Evolutionary conservation across 345 rosid genomes (phyloP).

Genomic region (Triadica sebifera): DNA sequence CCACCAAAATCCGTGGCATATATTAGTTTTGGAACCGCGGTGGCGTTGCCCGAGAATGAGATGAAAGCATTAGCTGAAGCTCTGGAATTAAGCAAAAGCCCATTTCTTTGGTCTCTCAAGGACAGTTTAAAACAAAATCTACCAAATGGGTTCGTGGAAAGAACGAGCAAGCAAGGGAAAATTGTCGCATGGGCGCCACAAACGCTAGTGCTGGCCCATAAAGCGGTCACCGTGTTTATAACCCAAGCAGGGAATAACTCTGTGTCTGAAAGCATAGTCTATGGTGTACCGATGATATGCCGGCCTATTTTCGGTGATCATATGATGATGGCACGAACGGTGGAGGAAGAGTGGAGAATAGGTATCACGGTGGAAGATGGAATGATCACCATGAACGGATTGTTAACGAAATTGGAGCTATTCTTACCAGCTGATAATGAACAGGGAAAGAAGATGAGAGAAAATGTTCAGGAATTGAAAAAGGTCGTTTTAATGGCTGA

Average conservation of each 20-base stretch:
- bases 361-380: constrained; percentile 21
- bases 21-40: constrained; percentile 59
- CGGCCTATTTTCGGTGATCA: constrained; percentile 67
- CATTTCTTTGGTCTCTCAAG: constrained; percentile 57
- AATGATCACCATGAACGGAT: constrained; percentile 10
- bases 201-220: constrained; percentile 43
- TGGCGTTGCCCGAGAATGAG: constrained; percentile 35
- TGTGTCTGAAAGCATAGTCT: constrained; percentile 15
- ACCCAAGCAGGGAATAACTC: constrained; percentile 24
- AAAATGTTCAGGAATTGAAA: constrained; percentile 2
- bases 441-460: constrained; percentile 3
- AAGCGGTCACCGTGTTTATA: constrained; percentile 24
- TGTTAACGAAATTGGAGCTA: constrained; percentile 4
- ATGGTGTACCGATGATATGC: constrained; percentile 38
- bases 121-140: constrained; percentile 9
- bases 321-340: neutral
- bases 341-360: constrained; percentile 17
- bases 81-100: constrained; percentile 40
- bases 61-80: constrained; percentile 50
- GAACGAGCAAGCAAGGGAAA: constrained; percentile 29
- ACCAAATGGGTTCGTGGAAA: constrained; percentile 22
- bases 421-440: constrained; percentile 2
- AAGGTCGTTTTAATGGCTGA: constrained; percentile 5
- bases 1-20: constrained; percentile 43
- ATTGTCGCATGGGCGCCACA: constrained; percentile 70